Percentiles rank a stretch among this genome's conserved stretches.
These are phyloP conservation scores for Astraeus odoratus DNA, from an alignment of 768 basidiomycete species.

Conservation along the genomic window DNA sequence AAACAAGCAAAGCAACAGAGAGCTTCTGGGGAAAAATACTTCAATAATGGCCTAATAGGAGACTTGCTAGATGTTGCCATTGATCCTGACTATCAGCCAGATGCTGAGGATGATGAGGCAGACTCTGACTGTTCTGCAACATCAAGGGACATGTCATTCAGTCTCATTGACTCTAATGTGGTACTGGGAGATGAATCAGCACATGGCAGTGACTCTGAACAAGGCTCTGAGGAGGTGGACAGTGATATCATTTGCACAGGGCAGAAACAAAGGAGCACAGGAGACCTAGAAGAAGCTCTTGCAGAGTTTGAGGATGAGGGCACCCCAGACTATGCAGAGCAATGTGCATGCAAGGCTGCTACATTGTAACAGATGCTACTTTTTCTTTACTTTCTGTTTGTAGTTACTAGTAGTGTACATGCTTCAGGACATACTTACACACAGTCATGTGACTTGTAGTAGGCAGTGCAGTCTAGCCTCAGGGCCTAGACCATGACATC, in stretches of 20 bases:
- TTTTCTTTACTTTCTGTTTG: too few species aligned
- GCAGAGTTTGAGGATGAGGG: background rate
- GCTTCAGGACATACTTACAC: too few species aligned
- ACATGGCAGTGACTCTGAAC: background rate
- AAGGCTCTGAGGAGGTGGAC: background rate
- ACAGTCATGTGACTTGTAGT: too few species aligned
- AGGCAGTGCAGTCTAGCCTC: too few species aligned
- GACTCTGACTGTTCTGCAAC: background rate
- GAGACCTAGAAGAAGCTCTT: background rate
- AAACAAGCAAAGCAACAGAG: background rate
- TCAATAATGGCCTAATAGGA: slow-evolving; percentile 1
- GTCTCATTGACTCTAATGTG: background rate
- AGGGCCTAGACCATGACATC: too few species aligned
- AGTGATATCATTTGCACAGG: background rate
- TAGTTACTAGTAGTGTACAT: too few species aligned
- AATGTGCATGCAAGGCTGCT: slow-evolving; percentile 1
- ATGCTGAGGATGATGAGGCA: background rate
- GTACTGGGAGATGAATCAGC: background rate
- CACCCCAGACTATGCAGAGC: slow-evolving; percentile 1
- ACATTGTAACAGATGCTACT: too few species aligned
- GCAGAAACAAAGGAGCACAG: background rate
- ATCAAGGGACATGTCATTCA: background rate
- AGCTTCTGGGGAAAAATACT: background rate
- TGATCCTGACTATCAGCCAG: background rate
- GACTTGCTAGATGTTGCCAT: background rate